These are phyloP conservation scores for Cladosporium phlei DNA, from an alignment of 2,329 filamentous ascomycete genomes.

Conservation along the genomic window DNA sequence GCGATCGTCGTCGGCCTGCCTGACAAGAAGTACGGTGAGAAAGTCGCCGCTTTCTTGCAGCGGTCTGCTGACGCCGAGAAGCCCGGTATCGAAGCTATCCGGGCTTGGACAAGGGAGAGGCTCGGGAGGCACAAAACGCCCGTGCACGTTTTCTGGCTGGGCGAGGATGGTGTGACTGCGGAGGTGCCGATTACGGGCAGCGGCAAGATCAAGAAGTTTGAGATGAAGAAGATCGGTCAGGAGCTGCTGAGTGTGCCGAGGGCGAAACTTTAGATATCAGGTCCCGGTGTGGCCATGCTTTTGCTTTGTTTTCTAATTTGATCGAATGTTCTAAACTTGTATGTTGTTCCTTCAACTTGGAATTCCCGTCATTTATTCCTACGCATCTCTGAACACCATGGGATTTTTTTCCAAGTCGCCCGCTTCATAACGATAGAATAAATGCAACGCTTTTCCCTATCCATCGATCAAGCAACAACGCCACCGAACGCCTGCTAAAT, in stretches of 20 bases:
- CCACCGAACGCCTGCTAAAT: not conserved
- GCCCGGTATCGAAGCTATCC: slow-evolving; percentile 32
- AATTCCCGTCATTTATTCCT: not conserved
- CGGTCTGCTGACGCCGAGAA: slow-evolving; percentile 20
- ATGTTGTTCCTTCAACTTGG: not conserved
- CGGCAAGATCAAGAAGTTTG: slow-evolving; percentile 44
- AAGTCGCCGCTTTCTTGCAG: slow-evolving; percentile 32
- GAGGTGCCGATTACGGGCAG: slow-evolving; percentile 40
- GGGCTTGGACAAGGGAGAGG: slow-evolving; percentile 35
- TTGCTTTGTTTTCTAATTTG: not conserved
- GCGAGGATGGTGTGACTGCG: slow-evolving; percentile 39
- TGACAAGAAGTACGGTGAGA: slow-evolving; percentile 29
- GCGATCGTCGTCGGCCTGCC: slow-evolving; percentile 29
- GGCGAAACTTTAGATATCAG: slow-evolving; percentile 2
- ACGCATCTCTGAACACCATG: not conserved
- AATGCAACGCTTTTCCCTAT: no score
- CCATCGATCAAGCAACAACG: no score
- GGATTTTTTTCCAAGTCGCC: no score
- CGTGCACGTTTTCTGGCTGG: slow-evolving; percentile 70
- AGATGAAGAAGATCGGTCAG: slow-evolving; percentile 24
- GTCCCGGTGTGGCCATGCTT: no score
- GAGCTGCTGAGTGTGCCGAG: slow-evolving; percentile 7
- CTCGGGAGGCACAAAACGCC: slow-evolving; percentile 52
- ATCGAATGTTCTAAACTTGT: no score
- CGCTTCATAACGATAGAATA: not conserved